Conservation (phyloP, 225 moss, liverwort and hornwort species). For the Bryum argenteum region DNA sequence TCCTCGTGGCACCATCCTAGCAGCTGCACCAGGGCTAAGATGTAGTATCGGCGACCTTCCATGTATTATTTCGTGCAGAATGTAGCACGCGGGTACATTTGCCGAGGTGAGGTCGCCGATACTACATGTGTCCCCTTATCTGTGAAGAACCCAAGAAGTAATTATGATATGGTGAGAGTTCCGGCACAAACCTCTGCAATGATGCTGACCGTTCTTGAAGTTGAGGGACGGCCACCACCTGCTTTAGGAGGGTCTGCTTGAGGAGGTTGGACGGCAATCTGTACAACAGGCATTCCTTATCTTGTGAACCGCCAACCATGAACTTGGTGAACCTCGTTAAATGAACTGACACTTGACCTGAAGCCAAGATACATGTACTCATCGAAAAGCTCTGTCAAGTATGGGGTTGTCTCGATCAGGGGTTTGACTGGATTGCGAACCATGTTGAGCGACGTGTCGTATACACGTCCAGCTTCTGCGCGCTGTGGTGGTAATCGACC, state of each 20-base stretch:
- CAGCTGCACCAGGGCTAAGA: conserved; percentile 51
- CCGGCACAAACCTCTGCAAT: background rate
- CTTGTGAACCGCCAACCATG: conserved; percentile 22
- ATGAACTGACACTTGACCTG: rapidly evolving
- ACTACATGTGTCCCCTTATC: too few relatives aligned
- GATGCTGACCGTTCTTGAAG: background rate
- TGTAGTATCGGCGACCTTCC: too few relatives aligned
- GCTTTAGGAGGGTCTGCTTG: background rate
- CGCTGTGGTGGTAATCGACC: background rate
- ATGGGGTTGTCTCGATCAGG: background rate
- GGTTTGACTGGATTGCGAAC: background rate
- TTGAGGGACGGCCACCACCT: background rate
- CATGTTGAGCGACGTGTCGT: background rate
- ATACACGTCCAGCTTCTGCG: conserved; percentile 24
- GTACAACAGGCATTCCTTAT: too few relatives aligned
- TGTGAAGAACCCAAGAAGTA: background rate
- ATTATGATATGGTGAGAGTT: too few relatives aligned
- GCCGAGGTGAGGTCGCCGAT: too few relatives aligned
- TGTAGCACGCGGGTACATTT: too few relatives aligned
- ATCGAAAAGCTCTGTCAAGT: background rate
- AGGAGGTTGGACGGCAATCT: conserved; percentile 32
- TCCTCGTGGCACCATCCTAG: conserved; percentile 61
- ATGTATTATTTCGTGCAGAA: too few relatives aligned
- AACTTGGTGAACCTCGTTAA: conserved; percentile 1
- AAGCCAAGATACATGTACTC: conserved; percentile 37